Base-by-base conservation (phyloP, 306 rosid genomes). In the Sophora flavescens region DNA sequence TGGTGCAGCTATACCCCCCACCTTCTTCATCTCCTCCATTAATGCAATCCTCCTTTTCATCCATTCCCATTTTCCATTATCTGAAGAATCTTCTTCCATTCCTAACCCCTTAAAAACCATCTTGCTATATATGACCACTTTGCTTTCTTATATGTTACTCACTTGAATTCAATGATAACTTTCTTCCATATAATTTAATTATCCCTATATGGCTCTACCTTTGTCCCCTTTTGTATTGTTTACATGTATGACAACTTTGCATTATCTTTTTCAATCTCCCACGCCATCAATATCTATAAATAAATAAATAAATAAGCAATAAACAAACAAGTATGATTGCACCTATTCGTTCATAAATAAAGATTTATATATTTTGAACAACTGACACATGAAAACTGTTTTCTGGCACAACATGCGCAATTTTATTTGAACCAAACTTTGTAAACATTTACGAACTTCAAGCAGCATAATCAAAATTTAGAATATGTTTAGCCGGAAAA, bases 1-100 rank as follows among this genome's bases (percentile, higher is more conserved):
- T 10, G 88, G 85, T 2, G 59, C 87, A 0, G 88, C 88, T 48
- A 87, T 69, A 1, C 4, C 3, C 0, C 82, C 47, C 14, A 73
- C 54, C 51, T 73, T 84, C 81, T 84, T 79, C 17, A 79, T 0
- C 28, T 87, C 88, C 6, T 18, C 57, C 7, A 16, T 44, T 2
- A 86, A 28, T 3, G 32, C 48, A 33, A 2, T 17, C 35, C 11
- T 26, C 0, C 3, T 76, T 60, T 54, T 72, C 72, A 15, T 51
- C 63, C 81, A 47, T 48, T 17, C 57, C 50, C 16, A 41, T 7
- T 57, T 78, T 61, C 56, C 68, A 0, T 0, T 54, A 5, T 51
- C 66, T 67, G 58, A 54, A 35, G 48, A 51, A 22, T 38, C 68
- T 74, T 78, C 81, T 81, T 63, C 81, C 80, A 67, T 78, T 1